Base-by-base conservation (phyloP, 441 rosid species). In the Theobroma grandiflorum region DNA sequence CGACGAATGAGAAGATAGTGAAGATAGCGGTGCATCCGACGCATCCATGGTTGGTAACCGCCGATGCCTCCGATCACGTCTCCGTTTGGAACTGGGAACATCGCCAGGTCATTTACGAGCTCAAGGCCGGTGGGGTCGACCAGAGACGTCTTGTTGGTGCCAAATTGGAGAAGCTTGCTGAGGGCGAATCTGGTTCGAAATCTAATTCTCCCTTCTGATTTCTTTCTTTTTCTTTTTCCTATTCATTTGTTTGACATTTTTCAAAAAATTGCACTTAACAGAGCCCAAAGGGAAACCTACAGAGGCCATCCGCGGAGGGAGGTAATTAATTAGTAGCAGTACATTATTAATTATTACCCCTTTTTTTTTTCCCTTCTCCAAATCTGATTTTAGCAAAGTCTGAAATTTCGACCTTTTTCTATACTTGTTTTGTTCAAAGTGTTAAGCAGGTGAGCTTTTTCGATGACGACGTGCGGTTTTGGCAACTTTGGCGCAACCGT, bases 21-120 rank as follows among this genome's bases (percentile, higher is more conserved):
- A 95, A 97, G 91, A 91, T 95, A 68, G 99, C 94, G 76, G 82
- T 95, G 69, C 99, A 95, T 83, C 98, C 99, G 5, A 97, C 97
- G 85, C 98, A 95, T 81, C 97, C 99, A 76, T 95, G 99, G 99
- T 92, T 95, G 38, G 97, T 97, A 50, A 89, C 93, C 1, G 97
- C 91, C 68, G 99, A 97, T 80, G 98, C 96, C 38, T 89, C 91
- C 2, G 99, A 97, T 91, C 88, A 92, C 84, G 93, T 95, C 81
- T 91, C 97, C 22, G 93, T 97, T 69, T 97, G 99, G 99, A 97
- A 97, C 80, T 95, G 98, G 99, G 99, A 95, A 81, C 96, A 94
- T 80, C 96, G 96, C 40, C 99, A 97, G 94, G 90, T 94, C 18
- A 94, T 94, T 81, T 97, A 97, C 59, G 99, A 97, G 86, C 83